Conservation (phyloP, 352 stramenopile genomes). For the Phytophthora agathidicida region DNA sequence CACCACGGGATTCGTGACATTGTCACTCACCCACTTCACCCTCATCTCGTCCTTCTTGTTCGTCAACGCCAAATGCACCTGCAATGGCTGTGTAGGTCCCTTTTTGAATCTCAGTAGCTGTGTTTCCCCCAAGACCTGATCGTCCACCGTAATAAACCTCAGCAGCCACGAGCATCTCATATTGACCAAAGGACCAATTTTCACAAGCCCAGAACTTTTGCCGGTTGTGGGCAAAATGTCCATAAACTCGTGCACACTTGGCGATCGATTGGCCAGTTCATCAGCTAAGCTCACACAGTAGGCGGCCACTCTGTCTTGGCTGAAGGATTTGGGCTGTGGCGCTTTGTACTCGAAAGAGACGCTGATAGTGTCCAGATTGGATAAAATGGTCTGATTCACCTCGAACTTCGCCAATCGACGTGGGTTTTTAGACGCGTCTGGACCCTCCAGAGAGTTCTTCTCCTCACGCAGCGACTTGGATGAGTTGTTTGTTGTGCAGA, state of each 20-base stretch:
- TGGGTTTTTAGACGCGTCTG: slow-evolving; percentile 25
- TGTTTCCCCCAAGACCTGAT: slow-evolving; percentile 36
- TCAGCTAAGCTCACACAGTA: slow-evolving; percentile 41
- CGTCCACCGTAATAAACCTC: slow-evolving; percentile 37
- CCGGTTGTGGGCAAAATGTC: slow-evolving; percentile 25
- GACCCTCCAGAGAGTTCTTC: slow-evolving; percentile 11
- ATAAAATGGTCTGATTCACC: slow-evolving; percentile 31
- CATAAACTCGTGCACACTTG: slow-evolving; percentile 31
- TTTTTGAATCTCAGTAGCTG: slow-evolving; percentile 38
- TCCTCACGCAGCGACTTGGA: slow-evolving; percentile 8
- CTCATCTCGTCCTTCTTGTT: slow-evolving; percentile 45
- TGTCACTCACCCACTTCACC: slow-evolving; percentile 58
- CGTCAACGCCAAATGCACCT: slow-evolving; percentile 48
- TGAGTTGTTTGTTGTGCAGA: slow-evolving; percentile 14
- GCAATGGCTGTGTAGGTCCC: slow-evolving; percentile 47
- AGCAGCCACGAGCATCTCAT: slow-evolving; percentile 56
- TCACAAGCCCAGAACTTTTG: slow-evolving; percentile 27
- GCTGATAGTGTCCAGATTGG: slow-evolving; percentile 39
- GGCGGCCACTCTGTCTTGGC: slow-evolving; percentile 25
- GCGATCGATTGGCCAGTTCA: slow-evolving; percentile 17
- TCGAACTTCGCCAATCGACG: slow-evolving; percentile 31
- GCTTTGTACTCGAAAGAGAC: slow-evolving; percentile 47
- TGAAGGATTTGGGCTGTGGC: slow-evolving; percentile 32
- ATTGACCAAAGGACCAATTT: slow-evolving; percentile 50
- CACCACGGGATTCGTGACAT: slow-evolving; percentile 46